Percentiles rank a stretch among this genome's conserved stretches.
Conservation (phyloP, 2,329 filamentous ascomycete species). For the Hypocreales sp. region DNA sequence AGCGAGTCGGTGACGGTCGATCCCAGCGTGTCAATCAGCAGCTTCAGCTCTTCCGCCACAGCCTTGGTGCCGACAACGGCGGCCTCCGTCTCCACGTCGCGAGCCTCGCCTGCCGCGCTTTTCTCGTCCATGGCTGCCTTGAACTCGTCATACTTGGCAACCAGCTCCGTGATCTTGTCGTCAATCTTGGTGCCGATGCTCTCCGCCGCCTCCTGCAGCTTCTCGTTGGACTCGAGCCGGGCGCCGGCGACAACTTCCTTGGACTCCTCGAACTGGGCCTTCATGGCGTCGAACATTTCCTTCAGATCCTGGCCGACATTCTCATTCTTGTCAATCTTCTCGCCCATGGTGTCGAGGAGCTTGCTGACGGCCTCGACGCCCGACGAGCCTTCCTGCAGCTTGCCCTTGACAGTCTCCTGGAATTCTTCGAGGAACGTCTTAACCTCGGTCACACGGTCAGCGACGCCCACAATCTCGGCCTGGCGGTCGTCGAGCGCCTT, state of each 20-base stretch:
- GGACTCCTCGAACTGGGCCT: slow-evolving; percentile 75
- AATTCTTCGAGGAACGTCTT: slow-evolving; percentile 65
- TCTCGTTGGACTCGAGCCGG: slow-evolving; percentile 74
- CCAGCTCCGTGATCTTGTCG: slow-evolving; percentile 57
- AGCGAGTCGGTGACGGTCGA: slow-evolving; percentile 66
- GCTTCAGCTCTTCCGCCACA: slow-evolving; percentile 73
- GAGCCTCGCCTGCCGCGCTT: slow-evolving; percentile 56
- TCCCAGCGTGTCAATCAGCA: slow-evolving; percentile 73
- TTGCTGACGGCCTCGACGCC: slow-evolving; percentile 61
- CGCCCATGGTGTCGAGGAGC: slow-evolving; percentile 49
- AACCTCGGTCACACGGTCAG: slow-evolving; percentile 65
- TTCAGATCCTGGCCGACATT: slow-evolving; percentile 47
- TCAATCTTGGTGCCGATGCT: slow-evolving; percentile 40
- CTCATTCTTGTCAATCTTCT: slow-evolving; percentile 43
- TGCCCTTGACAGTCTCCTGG: slow-evolving; percentile 59
- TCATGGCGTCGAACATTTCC: slow-evolving; percentile 60
- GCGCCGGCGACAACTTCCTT: slow-evolving; percentile 64
- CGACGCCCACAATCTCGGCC: slow-evolving; percentile 63
- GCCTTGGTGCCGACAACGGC: slow-evolving; percentile 61
- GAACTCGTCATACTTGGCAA: slow-evolving; percentile 79
- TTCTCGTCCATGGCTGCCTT: slow-evolving; percentile 61
- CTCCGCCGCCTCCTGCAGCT: slow-evolving; percentile 45
- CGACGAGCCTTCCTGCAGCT: slow-evolving; percentile 59
- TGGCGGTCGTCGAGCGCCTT: slow-evolving; percentile 76
- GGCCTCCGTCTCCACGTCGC: slow-evolving; percentile 56